Conservation (phyloP, 2,329 filamentous ascomycete species). For the Aspergillus piperis region DNA sequence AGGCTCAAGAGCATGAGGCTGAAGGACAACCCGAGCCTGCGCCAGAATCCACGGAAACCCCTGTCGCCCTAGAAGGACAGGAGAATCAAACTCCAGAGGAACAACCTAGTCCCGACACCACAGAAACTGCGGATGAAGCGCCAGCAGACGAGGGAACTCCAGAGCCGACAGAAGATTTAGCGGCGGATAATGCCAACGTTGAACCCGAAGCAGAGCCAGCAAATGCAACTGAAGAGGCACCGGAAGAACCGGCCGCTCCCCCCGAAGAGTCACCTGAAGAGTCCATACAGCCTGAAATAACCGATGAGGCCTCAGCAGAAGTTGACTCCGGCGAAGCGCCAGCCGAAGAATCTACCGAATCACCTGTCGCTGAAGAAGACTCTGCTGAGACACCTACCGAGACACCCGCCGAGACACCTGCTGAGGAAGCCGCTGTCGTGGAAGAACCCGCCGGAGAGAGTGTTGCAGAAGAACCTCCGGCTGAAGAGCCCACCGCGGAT, state of each 20-base stretch:
- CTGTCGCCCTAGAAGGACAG: conserved; percentile 12
- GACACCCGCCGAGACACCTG: conserved; percentile 7
- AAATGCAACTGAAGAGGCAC: conserved; percentile 2
- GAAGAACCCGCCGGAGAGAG: conserved; percentile 1
- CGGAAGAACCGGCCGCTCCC: conserved; percentile 14
- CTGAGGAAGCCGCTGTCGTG: conserved; percentile 18
- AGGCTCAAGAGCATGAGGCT: conserved; percentile 11
- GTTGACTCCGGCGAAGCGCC: conserved; percentile 9
- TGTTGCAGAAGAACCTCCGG: background rate
- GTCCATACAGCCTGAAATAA: background rate
- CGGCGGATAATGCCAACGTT: conserved; percentile 17
- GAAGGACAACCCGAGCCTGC: conserved; percentile 14
- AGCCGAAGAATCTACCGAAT: conserved; percentile 8
- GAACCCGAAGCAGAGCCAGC: conserved; percentile 17
- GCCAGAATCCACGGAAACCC: background rate
- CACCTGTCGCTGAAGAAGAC: background rate
- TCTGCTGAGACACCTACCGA: background rate
- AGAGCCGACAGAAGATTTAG: conserved; percentile 2
- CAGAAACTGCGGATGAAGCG: conserved; percentile 15
- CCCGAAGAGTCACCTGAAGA: conserved; percentile 15
- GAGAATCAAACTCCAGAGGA: background rate
- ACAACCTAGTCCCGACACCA: background rate
- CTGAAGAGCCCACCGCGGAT: conserved; percentile 12
- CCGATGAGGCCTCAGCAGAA: conserved; percentile 4
- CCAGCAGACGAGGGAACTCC: background rate